phyloP scores from a whole-genome alignment of 75 land plant genomes.

The Azolla pinnata region DNA sequence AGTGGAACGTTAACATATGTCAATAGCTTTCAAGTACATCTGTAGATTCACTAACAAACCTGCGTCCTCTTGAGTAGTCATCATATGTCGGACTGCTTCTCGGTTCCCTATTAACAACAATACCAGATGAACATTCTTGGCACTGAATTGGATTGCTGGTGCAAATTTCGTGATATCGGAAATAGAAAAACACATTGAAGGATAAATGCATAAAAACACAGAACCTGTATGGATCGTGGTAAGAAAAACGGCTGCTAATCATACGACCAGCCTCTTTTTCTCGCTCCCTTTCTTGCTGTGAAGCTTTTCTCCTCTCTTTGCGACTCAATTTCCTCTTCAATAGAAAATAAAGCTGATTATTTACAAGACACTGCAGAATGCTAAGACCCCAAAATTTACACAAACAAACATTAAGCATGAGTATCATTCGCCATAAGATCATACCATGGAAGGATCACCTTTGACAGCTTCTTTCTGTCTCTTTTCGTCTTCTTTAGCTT shows the following conservation, averaged over 20 bases:
- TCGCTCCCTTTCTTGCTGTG: slow-evolving; percentile 88
- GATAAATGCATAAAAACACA: not conserved
- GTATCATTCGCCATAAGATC: too few species aligned
- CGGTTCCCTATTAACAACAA: slow-evolving; percentile 41
- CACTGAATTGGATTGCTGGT: not conserved
- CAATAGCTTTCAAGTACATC: too few species aligned
- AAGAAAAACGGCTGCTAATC: slow-evolving; percentile 36
- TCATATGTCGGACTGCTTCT: slow-evolving; percentile 92
- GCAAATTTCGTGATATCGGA: not conserved
- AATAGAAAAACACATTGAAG: not conserved
- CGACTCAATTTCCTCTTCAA: slow-evolving; percentile 83
- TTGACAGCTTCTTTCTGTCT: slow-evolving; percentile 80
- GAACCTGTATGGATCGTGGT: slow-evolving; percentile 93
- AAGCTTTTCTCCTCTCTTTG: slow-evolving; percentile 88
- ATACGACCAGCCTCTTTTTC: slow-evolving; percentile 80
- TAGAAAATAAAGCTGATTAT: not conserved
- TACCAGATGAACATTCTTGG: not conserved
- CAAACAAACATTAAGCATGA: too few species aligned
- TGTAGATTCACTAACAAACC: too few species aligned
- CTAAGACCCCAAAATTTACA: too few species aligned
- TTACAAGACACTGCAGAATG: not conserved
- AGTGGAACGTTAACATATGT: too few species aligned
- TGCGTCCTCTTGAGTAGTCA: slow-evolving; percentile 55
- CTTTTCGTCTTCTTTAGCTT: slow-evolving; percentile 86
- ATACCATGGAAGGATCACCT: slow-evolving; percentile 94